These are phyloP conservation scores for Pyrenophora teres DNA, from an alignment of 2,329 filamentous ascomycete genomes.

Conservation along the genomic window DNA sequence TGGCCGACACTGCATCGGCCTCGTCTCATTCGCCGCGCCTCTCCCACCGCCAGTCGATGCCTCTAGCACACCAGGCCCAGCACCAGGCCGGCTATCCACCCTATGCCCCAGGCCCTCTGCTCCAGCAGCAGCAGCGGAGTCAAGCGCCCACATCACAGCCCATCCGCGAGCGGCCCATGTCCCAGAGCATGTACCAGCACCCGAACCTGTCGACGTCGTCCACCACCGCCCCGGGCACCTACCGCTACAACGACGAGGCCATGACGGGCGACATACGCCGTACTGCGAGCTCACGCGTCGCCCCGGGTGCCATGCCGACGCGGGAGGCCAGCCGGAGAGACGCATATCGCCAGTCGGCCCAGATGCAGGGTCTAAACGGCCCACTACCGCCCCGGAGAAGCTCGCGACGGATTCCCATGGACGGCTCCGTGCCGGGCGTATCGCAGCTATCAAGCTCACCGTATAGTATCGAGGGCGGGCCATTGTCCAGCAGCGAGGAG, in stretches of 20 bases:
- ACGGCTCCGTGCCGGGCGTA: constrained; percentile 33
- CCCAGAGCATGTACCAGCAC: constrained; percentile 55
- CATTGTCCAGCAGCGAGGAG: constrained; percentile 75
- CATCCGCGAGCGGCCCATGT: constrained; percentile 48
- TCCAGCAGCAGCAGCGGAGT: constrained; percentile 37
- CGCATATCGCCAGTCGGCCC: constrained; percentile 64
- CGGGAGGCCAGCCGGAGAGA: constrained; percentile 73
- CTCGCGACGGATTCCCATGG: constrained; percentile 71
- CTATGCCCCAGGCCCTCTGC: constrained; percentile 32
- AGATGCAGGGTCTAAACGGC: constrained; percentile 61
- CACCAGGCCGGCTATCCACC: constrained; percentile 42
- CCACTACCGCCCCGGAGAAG: constrained; percentile 75
- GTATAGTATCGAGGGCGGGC: constrained; percentile 63
- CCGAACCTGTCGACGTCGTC: constrained; percentile 55
- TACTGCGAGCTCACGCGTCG: constrained; percentile 67
- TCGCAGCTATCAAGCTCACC: constrained; percentile 43
- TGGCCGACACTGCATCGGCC: constrained; percentile 32
- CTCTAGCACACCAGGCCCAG: constrained; percentile 49
- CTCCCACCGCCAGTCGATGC: constrained; percentile 51
- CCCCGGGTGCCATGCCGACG: constrained; percentile 64
- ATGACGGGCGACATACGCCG: constrained; percentile 48
- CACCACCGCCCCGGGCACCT: constrained; percentile 47
- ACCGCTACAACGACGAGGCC: constrained; percentile 55
- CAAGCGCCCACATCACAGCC: constrained; percentile 34
- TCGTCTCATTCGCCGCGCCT: constrained; percentile 43